Evolutionary conservation across 441 rosid genomes (phyloP).

Genomic region (Euphorbia schlechtendalii): DNA sequence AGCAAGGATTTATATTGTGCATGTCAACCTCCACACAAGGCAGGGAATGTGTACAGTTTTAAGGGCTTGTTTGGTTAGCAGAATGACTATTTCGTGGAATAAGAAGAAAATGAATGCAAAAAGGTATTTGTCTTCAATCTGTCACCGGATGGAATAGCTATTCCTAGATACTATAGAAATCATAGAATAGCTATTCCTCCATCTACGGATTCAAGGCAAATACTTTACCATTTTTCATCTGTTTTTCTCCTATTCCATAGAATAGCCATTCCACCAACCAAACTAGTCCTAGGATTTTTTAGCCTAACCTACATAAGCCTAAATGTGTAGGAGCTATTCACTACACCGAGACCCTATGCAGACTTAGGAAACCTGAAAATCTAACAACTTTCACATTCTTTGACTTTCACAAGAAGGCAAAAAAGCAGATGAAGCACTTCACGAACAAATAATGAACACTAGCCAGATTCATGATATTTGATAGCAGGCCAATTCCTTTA

Average conservation of each 20-base stretch:
- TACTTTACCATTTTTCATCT: too few species aligned
- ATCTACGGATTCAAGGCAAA: too few species aligned
- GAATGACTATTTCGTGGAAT: too few species aligned
- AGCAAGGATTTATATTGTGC: neutral
- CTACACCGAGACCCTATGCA: neutral
- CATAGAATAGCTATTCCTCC: too few species aligned
- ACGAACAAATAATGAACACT: neutral
- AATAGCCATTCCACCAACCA: too few species aligned
- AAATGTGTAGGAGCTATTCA: neutral
- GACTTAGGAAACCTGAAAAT: neutral
- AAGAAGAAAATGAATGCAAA: too few species aligned
- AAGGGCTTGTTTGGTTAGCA: too few species aligned
- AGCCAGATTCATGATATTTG: neutral
- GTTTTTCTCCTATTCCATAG: too few species aligned
- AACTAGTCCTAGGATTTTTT: neutral
- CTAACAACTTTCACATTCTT: neutral
- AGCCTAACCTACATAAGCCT: neutral
- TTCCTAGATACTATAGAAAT: too few species aligned
- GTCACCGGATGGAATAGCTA: too few species aligned
- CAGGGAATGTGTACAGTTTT: too few species aligned
- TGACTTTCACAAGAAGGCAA: neutral
- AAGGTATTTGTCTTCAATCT: too few species aligned
- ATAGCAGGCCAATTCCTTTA: neutral
- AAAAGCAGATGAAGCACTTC: neutral
- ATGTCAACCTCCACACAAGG: neutral